A percentile compares a stretch with the other conserved stretches of the same genome.
These are phyloP conservation scores for Backusella morwellensis DNA, from an alignment of 192 early-diverging fungal species.

Conservation along the genomic window DNA sequence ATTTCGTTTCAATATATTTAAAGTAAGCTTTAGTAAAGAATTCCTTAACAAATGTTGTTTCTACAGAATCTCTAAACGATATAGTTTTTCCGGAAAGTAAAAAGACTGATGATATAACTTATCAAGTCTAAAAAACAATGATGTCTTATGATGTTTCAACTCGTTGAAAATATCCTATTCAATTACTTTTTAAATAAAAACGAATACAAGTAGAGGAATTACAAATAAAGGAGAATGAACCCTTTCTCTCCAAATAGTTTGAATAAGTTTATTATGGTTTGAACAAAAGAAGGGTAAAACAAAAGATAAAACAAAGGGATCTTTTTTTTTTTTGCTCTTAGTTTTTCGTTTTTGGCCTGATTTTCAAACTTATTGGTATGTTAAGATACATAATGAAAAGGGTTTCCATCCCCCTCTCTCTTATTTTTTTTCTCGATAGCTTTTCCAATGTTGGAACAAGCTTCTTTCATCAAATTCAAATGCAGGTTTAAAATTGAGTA, in stretches of 20 bases:
- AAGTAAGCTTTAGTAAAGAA: background rate
- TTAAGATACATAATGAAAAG: background rate
- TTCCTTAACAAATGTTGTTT: background rate
- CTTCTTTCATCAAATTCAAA: background rate
- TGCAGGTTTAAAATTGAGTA: slow-evolving; percentile 46
- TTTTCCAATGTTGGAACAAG: slow-evolving; percentile 2
- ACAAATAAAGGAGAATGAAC: background rate
- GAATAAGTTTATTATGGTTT: background rate
- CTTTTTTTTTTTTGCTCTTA: background rate
- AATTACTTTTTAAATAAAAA: too few species aligned
- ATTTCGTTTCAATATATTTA: too few species aligned
- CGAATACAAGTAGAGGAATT: background rate
- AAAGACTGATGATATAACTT: background rate
- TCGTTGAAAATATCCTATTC: too few species aligned
- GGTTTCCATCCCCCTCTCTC: background rate
- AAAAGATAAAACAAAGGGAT: background rate
- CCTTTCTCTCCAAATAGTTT: background rate
- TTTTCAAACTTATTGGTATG: background rate
- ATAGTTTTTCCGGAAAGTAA: background rate
- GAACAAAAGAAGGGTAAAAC: background rate
- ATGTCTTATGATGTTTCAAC: too few species aligned
- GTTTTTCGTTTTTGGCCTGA: background rate
- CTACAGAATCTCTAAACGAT: background rate
- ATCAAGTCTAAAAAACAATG: background rate
- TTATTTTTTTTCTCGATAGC: background rate